phyloP scores from a whole-genome alignment of 768 basidiomycete species.

The Termitomyces heimii region DNA sequence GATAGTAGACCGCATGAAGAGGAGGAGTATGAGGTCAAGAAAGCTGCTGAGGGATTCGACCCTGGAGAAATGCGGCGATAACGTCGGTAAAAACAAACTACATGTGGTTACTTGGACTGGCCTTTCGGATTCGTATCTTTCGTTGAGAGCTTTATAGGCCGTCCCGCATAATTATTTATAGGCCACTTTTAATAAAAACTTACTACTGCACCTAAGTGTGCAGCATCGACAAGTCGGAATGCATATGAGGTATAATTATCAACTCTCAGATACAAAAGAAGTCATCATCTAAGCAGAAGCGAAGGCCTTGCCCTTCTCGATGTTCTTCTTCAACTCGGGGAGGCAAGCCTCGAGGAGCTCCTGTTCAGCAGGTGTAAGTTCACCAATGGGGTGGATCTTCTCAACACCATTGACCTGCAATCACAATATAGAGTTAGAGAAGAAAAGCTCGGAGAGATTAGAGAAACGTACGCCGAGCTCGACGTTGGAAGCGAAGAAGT shows the following conservation, averaged over 20 bases:
- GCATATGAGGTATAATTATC: background rate
- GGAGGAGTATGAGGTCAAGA: constrained; percentile 11
- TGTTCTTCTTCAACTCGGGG: constrained; percentile 96
- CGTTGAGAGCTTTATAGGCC: too few species aligned
- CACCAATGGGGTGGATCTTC: constrained; percentile 84
- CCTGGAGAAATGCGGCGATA: constrained; percentile 2
- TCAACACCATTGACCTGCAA: constrained; percentile 77
- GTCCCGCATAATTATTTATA: too few species aligned
- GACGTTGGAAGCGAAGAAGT: constrained; percentile 93
- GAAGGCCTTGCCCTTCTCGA: constrained; percentile 88
- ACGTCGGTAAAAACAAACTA: background rate
- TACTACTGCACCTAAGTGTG: background rate
- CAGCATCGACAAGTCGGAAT: background rate
- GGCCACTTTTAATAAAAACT: background rate
- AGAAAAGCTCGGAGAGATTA: background rate
- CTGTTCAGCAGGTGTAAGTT: constrained; percentile 77
- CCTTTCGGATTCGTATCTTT: background rate
- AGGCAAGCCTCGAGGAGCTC: constrained; percentile 81
- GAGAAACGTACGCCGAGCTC: constrained; percentile 78
- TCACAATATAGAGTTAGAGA: constrained; percentile 21
- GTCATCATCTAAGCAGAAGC: constrained; percentile 38
- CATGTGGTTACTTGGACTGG: background rate
- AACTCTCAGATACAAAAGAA: background rate
- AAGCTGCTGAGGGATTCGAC: constrained; percentile 10
- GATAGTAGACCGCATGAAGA: constrained; percentile 5